These are phyloP conservation scores for Cenococcum geophilum DNA, from an alignment of 495 filamentous ascomycete genomes.

Conservation along the genomic window DNA sequence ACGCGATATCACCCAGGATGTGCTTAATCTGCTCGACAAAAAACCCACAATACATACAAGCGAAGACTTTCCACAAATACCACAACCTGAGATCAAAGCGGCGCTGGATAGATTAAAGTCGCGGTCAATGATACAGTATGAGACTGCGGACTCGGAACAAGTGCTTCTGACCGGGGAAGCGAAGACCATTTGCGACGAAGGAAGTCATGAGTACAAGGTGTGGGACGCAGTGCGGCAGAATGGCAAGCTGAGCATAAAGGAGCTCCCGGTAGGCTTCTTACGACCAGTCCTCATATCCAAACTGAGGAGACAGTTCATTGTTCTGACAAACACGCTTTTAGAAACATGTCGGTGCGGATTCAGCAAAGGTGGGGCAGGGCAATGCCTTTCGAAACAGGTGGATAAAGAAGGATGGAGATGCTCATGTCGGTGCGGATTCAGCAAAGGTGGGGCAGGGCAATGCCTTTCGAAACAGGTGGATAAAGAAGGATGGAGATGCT, in stretches of 20 bases:
- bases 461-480: constrained; percentile 95
- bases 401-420: constrained; percentile 71
- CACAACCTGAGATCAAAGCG: constrained; percentile 70
- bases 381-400: constrained; percentile 95
- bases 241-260: constrained; percentile 71
- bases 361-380: constrained; percentile 83
- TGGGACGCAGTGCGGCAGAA: constrained; percentile 77
- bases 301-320: not conserved
- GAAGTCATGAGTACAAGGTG: constrained; percentile 91
- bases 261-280: constrained; percentile 52
- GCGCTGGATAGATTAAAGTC: constrained; percentile 79
- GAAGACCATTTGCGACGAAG: constrained; percentile 68
- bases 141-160: constrained; percentile 72
- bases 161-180: constrained; percentile 74
- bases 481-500: constrained; percentile 64
- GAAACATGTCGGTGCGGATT: constrained; percentile 71
- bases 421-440: too few species aligned
- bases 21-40: constrained; percentile 36
- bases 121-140: constrained; percentile 78
- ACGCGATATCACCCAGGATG: constrained; percentile 35
- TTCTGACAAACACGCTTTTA: constrained; percentile 27
- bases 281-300: not conserved
- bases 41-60: constrained; percentile 61
- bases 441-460: constrained; percentile 90
- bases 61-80: constrained; percentile 67